Base-by-base conservation (phyloP, 805 yeast genomes). In the Starmerella gropengiesseri region DNA sequence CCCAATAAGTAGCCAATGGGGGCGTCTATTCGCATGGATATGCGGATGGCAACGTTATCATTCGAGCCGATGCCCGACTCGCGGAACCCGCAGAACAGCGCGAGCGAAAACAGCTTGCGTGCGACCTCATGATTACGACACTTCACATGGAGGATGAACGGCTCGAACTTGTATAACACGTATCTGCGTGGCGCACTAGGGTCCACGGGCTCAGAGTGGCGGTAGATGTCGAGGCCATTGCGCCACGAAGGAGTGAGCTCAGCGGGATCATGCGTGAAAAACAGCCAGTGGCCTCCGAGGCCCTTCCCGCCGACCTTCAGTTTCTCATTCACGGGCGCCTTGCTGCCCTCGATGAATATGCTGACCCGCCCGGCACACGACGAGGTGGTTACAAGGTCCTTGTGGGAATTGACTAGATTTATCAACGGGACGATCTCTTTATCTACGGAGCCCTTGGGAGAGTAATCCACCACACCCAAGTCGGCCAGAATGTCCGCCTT, bases 401-500 rank as follows among this genome's bases (percentile, higher is more conserved):
- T 54, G 51, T 74, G 73, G 3, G 69, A 51, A 55, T 85, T 85
- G 52, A 85, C 78, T 13, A 77, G 57, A 13, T 73, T 60, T 47
- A 85, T 82, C 16, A 85, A 68, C 2, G 94, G 94, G 11, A 78
- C 55, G 53, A 93, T 78, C 17, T 71, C 63, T 37, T 63, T 74
- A 60, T 85, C 95, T n/a, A 84, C 77, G 2, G 84, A 71, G 1
- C 95, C 95, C 55, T 85, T 86, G 13, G 95, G 95, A 2, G 93
- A 81, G 43, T n/a, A 75, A 44, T 53, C 57, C 9, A 53, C 55
- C 13, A 53, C 57, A 19, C 57, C 57, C 18, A 53, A 37, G 17
- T 38, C 45, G 32, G 49, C 55, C 5, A 53, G 46, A 18, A 53
- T 53, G 20, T 50, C 51, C 14, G 47, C 31, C 40, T 53, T 53